Base-by-base conservation (phyloP, 805 yeast species). In the Jamesozyma gamospora region DNA sequence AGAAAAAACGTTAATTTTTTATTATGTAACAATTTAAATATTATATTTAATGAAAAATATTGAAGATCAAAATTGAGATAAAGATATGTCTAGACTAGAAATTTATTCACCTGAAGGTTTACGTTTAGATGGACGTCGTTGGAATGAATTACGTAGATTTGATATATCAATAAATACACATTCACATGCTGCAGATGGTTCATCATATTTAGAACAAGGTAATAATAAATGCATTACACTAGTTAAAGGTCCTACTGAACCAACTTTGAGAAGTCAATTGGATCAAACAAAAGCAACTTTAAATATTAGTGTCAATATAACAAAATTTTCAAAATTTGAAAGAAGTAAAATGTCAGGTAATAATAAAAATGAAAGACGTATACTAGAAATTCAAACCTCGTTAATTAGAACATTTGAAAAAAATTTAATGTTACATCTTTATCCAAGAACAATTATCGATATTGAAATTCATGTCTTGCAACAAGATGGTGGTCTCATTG, bases 31-130 rank as follows among this genome's bases (percentile, higher is more conserved):
- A n/a, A n/a, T n/a, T n/a, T n/a, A n/a, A n/a, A n/a, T n/a, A n/a
- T n/a, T n/a, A n/a, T n/a, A n/a, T n/a, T n/a, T n/a, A n/a, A n/a
- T n/a, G n/a, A n/a, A n/a, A n/a, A n/a, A n/a, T n/a, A n/a, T n/a
- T n/a, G n/a, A n/a, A n/a, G n/a, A n/a, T n/a, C n/a, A n/a, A n/a
- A n/a, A n/a, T n/a, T n/a, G n/a, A n/a, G n/a, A n/a, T n/a, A n/a
- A 26, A 26, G 11, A 29, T 15, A 77, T 77, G 81, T 75, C 80
- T 32, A 69, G 83, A 40, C 62, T 77, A 50, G 98, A 92, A 66
- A 62, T 92, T 34, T 90, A 84, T 56, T 88, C 96, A 0, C 96
- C 96, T 6, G 97, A 92, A 62, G 98, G 98, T 4, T 70, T 92
- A 35, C 70, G 98, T 47, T 67, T 81, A 12, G 97, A 92, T 58